Base-by-base conservation (phyloP, 441 rosid genomes). In the Populus tomentosa region DNA sequence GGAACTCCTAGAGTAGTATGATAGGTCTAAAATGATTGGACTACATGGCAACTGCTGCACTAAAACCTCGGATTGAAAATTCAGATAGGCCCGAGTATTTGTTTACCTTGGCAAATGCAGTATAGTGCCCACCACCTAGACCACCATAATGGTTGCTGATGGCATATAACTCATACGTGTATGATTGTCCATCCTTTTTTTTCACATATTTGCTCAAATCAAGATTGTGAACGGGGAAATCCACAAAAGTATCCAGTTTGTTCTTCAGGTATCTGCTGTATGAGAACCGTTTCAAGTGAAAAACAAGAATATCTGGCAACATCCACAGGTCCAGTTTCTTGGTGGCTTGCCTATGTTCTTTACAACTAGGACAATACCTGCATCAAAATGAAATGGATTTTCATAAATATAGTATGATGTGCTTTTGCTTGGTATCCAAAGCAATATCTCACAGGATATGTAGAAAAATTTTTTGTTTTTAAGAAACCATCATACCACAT, bases 71-170 rank as follows among this genome's bases (percentile, higher is more conserved):
- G 30, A 28, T 28, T 28, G 30, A 28, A 2, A 28, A 28, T 28
- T 28, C 30, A 28, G 3, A 28, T 2, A 28, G 30, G 30, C 61
- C 21, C 61, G 7, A 16, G n/a, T 38, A 14, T 0, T 61, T 4
- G n/a, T 32, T 90, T 86, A 92, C 97, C 86, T 88, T 86, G 28
- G 89, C 90, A 84, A 88, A 89, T 71, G 97, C 92, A 67, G 94
- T 92, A 64, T 90, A 90, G 85, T 90, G 97, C 73, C 94, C 97
- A 9, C 91, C 93, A 77, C 94, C 93, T 84, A 92, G 87, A 82
- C 88, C 88, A 26, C 97, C 97, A 36, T 89, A 89, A 85, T 92
- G 97, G 80, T 92, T 92, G 81, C 90, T 90, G 70, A 86, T 79
- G 6, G 94, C 97, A 83, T 88, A 92, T 40, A 89, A 84, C 80